phyloP scores from a whole-genome alignment of 2,329 filamentous ascomycete genomes.

The Emydomyces testavorans region DNA sequence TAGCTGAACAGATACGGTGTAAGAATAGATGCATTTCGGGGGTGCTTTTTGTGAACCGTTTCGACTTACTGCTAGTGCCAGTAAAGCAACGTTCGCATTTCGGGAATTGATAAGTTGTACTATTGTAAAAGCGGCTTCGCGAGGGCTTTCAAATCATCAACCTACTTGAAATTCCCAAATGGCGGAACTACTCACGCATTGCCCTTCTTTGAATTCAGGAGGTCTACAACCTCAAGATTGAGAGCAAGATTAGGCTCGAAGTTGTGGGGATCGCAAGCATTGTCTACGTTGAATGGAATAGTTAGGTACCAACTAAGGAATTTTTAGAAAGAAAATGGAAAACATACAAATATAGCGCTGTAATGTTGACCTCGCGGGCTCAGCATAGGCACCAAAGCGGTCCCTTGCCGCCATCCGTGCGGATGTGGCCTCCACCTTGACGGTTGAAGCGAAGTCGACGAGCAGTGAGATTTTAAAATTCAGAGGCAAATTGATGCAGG shows the following conservation, averaged over 20 bases:
- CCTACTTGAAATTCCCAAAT: background rate
- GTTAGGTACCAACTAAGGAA: background rate
- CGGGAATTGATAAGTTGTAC: conserved; percentile 93
- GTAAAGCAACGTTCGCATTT: conserved; percentile 85
- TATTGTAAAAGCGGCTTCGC: conserved; percentile 86
- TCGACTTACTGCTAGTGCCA: conserved; percentile 58
- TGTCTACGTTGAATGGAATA: conserved; percentile 41
- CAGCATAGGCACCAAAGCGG: conserved; percentile 74
- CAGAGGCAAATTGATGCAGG: background rate
- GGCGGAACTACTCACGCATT: conserved; percentile 48
- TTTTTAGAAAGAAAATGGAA: background rate
- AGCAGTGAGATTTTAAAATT: background rate
- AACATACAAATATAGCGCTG: conserved; percentile 75
- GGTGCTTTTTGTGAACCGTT: background rate
- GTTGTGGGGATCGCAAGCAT: conserved; percentile 92
- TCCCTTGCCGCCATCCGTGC: conserved; percentile 91
- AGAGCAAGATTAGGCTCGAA: conserved; percentile 95
- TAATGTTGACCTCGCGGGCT: conserved; percentile 70
- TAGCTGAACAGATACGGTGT: conserved; percentile 40
- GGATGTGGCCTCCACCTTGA: conserved; percentile 80
- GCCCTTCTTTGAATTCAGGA: conserved; percentile 96
- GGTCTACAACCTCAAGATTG: conserved; percentile 89
- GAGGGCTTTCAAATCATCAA: conserved; percentile 47
- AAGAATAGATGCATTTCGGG: background rate
- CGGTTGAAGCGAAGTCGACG: background rate